These are phyloP conservation scores for Pythium rhizo-oryzae DNA, from an alignment of 352 stramenopile genomes.

Conservation along the genomic window DNA sequence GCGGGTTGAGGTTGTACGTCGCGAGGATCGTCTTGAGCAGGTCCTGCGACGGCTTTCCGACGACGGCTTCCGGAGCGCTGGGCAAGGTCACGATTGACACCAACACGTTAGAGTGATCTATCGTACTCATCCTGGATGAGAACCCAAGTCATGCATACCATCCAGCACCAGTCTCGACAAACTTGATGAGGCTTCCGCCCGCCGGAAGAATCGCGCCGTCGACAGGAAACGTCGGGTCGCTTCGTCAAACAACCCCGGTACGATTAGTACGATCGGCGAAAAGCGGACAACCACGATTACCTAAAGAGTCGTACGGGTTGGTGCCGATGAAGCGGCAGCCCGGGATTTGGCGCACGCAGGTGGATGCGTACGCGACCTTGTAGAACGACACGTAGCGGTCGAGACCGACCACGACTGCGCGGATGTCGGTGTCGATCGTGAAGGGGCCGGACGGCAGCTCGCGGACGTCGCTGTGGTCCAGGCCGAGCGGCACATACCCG, in stretches of 20 bases:
- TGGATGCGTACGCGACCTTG: conserved; percentile 84
- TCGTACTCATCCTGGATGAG: too few species aligned
- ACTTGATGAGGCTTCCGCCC: conserved; percentile 69
- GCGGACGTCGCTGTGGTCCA: conserved; percentile 72
- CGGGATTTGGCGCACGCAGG: conserved; percentile 72
- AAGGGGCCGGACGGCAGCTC: conserved; percentile 60
- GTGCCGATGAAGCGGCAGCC: conserved; percentile 83
- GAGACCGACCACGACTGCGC: conserved; percentile 80
- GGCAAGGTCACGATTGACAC: neutral
- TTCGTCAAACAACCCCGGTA: conserved; percentile 18
- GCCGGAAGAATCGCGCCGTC: conserved; percentile 76
- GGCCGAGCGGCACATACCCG: conserved; percentile 68
- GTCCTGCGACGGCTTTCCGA: conserved; percentile 85
- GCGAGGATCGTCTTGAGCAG: conserved; percentile 77
- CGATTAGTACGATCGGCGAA: neutral
- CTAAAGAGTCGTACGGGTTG: conserved; percentile 56
- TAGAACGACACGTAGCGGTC: conserved; percentile 74
- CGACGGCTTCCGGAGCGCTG: conserved; percentile 68
- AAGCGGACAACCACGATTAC: neutral
- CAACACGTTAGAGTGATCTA: too few species aligned
- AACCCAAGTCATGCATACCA: conserved; percentile 42
- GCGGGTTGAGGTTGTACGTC: conserved; percentile 67
- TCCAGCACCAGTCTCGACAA: conserved; percentile 66
- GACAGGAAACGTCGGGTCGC: conserved; percentile 76
- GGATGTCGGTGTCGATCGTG: conserved; percentile 63